These are phyloP conservation scores for Tolypocladium album DNA, from an alignment of 2,329 filamentous ascomycete species.

Conservation along the genomic window DNA sequence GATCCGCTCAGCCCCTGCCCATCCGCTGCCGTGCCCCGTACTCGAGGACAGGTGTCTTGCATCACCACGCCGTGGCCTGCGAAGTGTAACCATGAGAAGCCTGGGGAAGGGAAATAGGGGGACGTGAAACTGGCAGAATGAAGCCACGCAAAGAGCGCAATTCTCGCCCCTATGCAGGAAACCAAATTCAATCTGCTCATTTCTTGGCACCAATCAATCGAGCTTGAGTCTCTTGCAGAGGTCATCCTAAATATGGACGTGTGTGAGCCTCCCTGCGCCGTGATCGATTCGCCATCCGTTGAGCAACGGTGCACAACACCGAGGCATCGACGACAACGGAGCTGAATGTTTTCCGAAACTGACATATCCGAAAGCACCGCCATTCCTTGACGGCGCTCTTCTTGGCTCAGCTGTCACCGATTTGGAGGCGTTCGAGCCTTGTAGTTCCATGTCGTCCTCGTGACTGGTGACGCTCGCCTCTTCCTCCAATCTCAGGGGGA, in stretches of 20 bases:
- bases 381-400: background rate
- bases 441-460: background rate
- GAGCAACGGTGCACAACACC: background rate
- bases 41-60: background rate
- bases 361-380: background rate
- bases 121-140: background rate
- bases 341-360: background rate
- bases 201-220: background rate
- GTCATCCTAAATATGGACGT: background rate
- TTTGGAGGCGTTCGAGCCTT: background rate
- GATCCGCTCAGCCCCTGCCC: background rate
- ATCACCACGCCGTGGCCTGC: background rate
- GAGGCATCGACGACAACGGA: background rate
- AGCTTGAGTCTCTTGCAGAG: background rate
- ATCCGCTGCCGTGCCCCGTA: background rate
- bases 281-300: background rate
- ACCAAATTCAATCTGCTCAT: background rate
- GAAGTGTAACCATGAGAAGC: background rate
- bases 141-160: background rate
- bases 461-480: background rate
- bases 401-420: background rate
- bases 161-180: background rate
- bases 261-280: too few relatives aligned
- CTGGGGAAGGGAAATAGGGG: background rate
- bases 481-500: background rate